phyloP scores from a whole-genome alignment of 768 basidiomycete genomes.

The Mycena galopus region DNA sequence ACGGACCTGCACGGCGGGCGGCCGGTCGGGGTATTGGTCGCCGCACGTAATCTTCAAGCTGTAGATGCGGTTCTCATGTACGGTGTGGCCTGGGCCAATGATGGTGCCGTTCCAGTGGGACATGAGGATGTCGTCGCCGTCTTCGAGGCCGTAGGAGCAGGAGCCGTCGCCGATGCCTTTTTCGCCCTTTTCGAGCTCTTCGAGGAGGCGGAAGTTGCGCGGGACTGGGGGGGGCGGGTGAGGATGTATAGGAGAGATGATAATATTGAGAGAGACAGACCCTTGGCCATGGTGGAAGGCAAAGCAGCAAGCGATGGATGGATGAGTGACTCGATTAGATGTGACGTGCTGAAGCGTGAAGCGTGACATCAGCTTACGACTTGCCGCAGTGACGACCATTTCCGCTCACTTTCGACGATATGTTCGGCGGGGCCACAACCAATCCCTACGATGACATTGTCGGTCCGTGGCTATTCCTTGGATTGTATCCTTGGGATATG shows the following conservation, averaged over 20 bases:
- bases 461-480: constrained; percentile 68
- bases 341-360: too few relatives aligned
- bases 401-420: constrained; percentile 44
- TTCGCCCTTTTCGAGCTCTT: constrained; percentile 99
- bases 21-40: constrained; percentile 77
- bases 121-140: constrained; percentile 97
- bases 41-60: constrained; percentile 92
- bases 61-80: constrained; percentile 99
- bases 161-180: constrained; percentile 99
- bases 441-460: constrained; percentile 95
- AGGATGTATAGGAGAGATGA: not conserved
- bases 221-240: constrained; percentile 70
- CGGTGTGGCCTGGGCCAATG: constrained; percentile 97
- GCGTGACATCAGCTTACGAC: too few relatives aligned
- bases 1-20: constrained; percentile 74
- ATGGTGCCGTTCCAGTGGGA: constrained; percentile 99
- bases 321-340: constrained; percentile 6
- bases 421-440: constrained; percentile 78
- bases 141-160: constrained; percentile 96
- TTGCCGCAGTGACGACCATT: constrained; percentile 5
- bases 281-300: constrained; percentile 58
- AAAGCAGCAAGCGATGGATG: constrained; percentile 22
- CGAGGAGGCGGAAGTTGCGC: constrained; percentile 95
- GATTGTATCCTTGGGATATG: too few relatives aligned
- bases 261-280: constrained; percentile 46